Conservation (phyloP, 306 rosid species). For the Trifolium repens region DNA sequence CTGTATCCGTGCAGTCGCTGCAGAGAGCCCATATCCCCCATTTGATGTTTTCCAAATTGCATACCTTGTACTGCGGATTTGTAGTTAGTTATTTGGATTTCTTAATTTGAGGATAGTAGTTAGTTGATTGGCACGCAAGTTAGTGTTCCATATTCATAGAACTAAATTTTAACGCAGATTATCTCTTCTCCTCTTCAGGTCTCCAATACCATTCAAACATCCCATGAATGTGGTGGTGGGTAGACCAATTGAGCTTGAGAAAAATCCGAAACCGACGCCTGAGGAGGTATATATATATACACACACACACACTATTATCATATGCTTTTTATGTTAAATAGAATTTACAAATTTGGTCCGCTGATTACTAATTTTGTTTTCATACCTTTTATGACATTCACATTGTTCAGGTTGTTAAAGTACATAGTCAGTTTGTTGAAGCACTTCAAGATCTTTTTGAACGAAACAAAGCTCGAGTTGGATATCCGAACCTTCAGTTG, state of each 20-base stretch:
- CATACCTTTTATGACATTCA: background rate
- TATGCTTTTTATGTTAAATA: background rate
- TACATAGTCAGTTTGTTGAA: conserved; percentile 67
- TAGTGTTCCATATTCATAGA: background rate
- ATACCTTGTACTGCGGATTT: background rate
- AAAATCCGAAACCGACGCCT: conserved; percentile 71
- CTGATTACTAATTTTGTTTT: background rate
- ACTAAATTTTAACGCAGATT: conserved; percentile 3
- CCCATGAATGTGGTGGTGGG: conserved; percentile 95
- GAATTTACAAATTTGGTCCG: background rate
- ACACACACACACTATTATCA: background rate
- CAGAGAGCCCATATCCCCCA: background rate
- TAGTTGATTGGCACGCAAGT: conserved; percentile 11
- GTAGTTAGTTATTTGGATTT: background rate
- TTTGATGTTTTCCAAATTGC: background rate
- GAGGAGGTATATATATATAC: conserved; percentile 58
- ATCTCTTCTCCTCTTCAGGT: conserved; percentile 50
- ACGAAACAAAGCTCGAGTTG: conserved; percentile 65
- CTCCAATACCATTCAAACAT: conserved; percentile 80
- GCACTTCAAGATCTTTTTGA: conserved; percentile 77
- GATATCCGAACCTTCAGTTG: conserved; percentile 64
- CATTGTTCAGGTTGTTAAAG: conserved; percentile 56
- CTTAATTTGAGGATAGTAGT: conserved; percentile 9
- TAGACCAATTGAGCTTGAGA: conserved; percentile 75
- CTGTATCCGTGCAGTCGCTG: background rate